Conservation (phyloP, 2,329 filamentous ascomycete genomes). For the Claviceps lovelessii region DNA sequence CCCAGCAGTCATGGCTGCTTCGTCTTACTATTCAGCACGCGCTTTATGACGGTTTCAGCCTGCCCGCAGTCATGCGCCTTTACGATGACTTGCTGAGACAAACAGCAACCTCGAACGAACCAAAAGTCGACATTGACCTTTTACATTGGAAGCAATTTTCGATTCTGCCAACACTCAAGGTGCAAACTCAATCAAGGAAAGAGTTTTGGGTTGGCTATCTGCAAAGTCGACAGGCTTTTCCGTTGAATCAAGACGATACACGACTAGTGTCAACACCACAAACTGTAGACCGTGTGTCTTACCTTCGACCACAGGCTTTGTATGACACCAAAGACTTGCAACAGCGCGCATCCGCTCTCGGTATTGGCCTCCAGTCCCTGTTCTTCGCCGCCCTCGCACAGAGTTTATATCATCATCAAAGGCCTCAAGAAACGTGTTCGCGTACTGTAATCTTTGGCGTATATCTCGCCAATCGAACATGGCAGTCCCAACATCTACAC, state of each 20-base stretch:
- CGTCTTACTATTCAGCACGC: conserved; percentile 65
- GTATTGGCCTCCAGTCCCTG: conserved; percentile 56
- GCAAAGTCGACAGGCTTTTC: not conserved
- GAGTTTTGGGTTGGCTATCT: conserved; percentile 32
- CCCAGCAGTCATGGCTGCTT: conserved; percentile 14
- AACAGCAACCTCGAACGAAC: conserved; percentile 1
- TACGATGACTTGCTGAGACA: conserved; percentile 5
- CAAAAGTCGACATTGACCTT: conserved; percentile 3
- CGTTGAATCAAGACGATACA: not conserved
- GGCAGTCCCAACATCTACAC: conserved; percentile 30
- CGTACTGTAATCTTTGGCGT: conserved; percentile 51
- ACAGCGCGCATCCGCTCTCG: conserved; percentile 29
- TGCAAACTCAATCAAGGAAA: conserved; percentile 9
- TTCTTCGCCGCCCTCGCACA: conserved; percentile 61
- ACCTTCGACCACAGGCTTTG: conserved; percentile 35
- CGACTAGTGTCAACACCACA: not conserved
- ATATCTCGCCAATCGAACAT: conserved; percentile 66
- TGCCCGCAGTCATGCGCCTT: conserved; percentile 44
- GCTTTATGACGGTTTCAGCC: conserved; percentile 73
- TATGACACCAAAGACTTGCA: conserved; percentile 18
- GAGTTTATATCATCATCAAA: conserved; percentile 23
- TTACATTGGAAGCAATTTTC: conserved; percentile 16
- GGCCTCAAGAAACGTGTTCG: conserved; percentile 3
- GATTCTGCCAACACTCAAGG: conserved; percentile 3
- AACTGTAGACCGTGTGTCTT: conserved; percentile 9